phyloP scores from a whole-genome alignment of 139 green algal species.

The Desmodesmus armatus region DNA sequence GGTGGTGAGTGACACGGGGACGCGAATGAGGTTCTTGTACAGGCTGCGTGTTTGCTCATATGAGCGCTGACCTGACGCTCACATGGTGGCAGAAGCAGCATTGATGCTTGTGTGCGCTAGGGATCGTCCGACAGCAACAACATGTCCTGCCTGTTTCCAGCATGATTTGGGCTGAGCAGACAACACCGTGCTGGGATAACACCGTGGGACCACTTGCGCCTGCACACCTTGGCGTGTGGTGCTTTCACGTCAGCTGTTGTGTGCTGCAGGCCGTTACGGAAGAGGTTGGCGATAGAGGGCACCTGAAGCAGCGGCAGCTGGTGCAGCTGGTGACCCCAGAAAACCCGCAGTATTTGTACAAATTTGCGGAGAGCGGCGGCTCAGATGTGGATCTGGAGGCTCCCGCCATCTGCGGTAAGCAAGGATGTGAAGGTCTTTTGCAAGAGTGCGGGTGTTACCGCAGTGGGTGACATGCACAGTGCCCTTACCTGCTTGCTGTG shows the following conservation, averaged over 20 bases:
- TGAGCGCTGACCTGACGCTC: neutral
- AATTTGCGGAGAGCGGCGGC: neutral
- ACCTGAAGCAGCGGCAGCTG: neutral
- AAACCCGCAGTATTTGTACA: conserved; percentile 13
- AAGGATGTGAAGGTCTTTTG: neutral
- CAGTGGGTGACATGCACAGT: too few species aligned
- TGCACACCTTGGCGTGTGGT: neutral
- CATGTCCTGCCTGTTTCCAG: neutral
- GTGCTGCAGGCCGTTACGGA: conserved; percentile 12
- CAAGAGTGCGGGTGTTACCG: too few species aligned
- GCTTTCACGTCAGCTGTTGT: neutral
- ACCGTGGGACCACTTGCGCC: neutral
- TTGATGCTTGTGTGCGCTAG: neutral
- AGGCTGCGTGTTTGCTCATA: neutral
- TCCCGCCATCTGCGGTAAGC: neutral
- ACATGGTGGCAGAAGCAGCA: neutral
- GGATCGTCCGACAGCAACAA: neutral
- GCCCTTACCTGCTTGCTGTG: too few species aligned
- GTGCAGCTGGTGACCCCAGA: conserved; percentile 33
- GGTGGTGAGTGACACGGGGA: conserved; percentile 55
- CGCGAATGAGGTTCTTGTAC: neutral
- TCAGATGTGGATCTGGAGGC: neutral
- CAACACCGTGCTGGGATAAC: neutral
- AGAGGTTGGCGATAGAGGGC: neutral
- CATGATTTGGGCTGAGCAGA: neutral